These are phyloP conservation scores for Kingdonia uniflora DNA, from an alignment of 164 flowering plant species.

Conservation along the genomic window DNA sequence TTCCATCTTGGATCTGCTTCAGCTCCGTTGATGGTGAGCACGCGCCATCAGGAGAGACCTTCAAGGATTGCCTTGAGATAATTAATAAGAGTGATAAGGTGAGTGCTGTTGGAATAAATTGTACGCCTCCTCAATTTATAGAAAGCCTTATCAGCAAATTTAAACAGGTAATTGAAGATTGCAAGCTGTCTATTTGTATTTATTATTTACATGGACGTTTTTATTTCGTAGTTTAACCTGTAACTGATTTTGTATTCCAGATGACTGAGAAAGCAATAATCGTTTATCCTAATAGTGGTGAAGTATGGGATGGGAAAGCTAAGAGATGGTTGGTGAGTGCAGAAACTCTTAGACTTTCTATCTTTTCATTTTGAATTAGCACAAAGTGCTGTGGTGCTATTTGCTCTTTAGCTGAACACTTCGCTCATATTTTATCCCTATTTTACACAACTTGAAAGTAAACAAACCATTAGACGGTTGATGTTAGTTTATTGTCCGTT, in stretches of 20 bases:
- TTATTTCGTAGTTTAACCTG: no score
- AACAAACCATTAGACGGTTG: no score
- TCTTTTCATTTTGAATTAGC: no score
- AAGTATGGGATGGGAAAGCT: conserved; percentile 72
- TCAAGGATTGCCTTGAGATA: conserved; percentile 53
- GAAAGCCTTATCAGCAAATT: conserved; percentile 51
- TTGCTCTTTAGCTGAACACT: no score
- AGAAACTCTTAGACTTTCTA: no score
- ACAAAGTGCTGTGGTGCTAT: no score
- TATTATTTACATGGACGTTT: no score
- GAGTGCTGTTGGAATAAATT: conserved; percentile 67
- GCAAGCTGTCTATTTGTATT: no score
- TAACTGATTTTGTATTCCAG: conserved; percentile 20
- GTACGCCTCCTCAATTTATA: conserved; percentile 76
- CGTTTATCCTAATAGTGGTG: conserved; percentile 90
- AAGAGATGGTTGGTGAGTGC: conserved; percentile 85
- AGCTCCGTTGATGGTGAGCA: conserved; percentile 78
- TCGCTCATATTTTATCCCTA: no score
- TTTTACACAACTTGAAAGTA: no score
- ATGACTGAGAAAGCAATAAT: conserved; percentile 47
- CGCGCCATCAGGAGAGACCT: conserved; percentile 75
- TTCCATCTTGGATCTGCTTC: conserved; percentile 88
- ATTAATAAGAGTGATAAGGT: conserved; percentile 51
- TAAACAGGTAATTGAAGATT: conserved; percentile 31
- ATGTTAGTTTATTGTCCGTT: no score